Evolutionary conservation across 1,284 basidiomycete genomes (phyloP), one percentile per base, ranked within the genome.

Genomic region (Ustilago vetiveriae): DNA sequence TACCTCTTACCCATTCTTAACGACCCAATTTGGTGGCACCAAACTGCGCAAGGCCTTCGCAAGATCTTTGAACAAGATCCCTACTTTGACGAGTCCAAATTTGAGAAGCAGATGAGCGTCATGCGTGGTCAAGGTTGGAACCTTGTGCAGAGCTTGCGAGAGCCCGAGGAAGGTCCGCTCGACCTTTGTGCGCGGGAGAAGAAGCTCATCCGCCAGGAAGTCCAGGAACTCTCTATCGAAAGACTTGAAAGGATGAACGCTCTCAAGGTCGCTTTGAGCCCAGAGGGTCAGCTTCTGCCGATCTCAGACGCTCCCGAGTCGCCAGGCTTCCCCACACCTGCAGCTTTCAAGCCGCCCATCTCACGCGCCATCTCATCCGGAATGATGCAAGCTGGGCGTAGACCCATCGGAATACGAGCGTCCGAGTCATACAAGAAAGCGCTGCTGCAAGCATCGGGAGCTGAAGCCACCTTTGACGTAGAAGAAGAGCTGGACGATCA

Each of bases 81-180:
- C 4, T 92, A 91, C 45, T 84, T 83, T 52, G 79, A 82, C 44
- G 76, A 80, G 29, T 55, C 63, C 30, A 79, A 80, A 49, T 84
- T 84, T 64, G 66, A 91, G 88, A 85, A 90, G 70, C 92, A 95
- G 86, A 84, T 95, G 71, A 90, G 90, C 32, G 90, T 95, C 7
- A 88, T 95, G 68, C 93, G 94, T 82, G 93, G 92, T 3, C 93
- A 96, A 80, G 92, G 91, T 5, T 92, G 89, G 86, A 94, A 93
- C 72, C 88, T 95, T 29, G 87, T 94, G 2, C 90, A 94, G 79
- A 90, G 90, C 8, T 83, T 96, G 41, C 88, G 86, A 70, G 88
- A 90, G 75, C 78, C 84, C 14, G 90, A 91, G 70, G 83, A 90
- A 83, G 71, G 80, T 3, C 80, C 80, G 2, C 65, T 82, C 19